Conservation (phyloP, 2,329 filamentous ascomycete species). For the Diaporthe citrichinensis region DNA sequence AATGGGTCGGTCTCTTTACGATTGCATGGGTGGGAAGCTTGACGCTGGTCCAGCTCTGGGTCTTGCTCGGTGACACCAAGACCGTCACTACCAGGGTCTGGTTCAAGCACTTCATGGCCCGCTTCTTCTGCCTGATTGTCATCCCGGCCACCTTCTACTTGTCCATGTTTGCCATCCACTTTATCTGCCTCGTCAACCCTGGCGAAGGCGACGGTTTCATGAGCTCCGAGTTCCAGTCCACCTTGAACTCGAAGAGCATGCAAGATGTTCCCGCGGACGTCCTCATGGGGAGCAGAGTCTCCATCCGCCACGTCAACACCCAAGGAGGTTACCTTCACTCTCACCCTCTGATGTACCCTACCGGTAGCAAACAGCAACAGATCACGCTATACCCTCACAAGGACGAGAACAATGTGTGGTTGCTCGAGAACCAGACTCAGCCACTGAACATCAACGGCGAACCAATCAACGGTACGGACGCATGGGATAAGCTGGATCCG, state of each 20-base stretch:
- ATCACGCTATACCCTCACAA: constrained; percentile 99
- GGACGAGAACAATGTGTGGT: constrained; percentile 97
- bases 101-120: constrained; percentile 94
- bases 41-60: constrained; percentile 94
- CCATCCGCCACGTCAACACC: constrained; percentile 93
- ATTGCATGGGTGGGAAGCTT: constrained; percentile 97
- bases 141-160: constrained; percentile 94
- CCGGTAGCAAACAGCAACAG: constrained; percentile 97
- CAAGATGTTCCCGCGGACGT: constrained; percentile 94
- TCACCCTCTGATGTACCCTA: constrained; percentile 97
- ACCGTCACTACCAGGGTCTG: constrained; percentile 88
- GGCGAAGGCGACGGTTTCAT: constrained; percentile 99
- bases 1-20: constrained; percentile 99
- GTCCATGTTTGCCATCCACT: constrained; percentile 98
- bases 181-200: constrained; percentile 91
- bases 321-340: constrained; percentile 98
- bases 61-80: constrained; percentile 89
- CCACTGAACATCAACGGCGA: constrained; percentile 83
- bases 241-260: constrained; percentile 97
- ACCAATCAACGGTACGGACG: constrained; percentile 82
- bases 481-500: constrained; percentile 84
- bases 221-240: constrained; percentile 99
- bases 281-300: constrained; percentile 87
- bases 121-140: constrained; percentile 90
- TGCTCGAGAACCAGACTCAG: constrained; percentile 96